Evolutionary conservation across 140 eudicot genomes (phyloP), one percentile per base, ranked within the genome.

Genomic region (Erigeron philadelphicus): DNA sequence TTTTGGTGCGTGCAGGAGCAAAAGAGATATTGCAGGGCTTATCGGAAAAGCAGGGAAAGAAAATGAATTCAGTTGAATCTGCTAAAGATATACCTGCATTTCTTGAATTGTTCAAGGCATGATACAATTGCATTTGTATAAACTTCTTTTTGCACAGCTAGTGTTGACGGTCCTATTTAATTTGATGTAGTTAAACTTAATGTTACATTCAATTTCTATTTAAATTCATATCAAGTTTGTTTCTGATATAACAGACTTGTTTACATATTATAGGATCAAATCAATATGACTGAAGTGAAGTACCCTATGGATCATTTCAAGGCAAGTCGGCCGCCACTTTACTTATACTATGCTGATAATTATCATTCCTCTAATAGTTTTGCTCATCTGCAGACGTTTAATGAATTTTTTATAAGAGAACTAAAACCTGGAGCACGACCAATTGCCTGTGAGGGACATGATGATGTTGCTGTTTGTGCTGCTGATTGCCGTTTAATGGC

Each of bases 401-500:
- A 91, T 54, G 96, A 91, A n/a, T 88, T 91, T 68, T 88, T 91
- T 67, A 83, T 82, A 78, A 84, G 98, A 83, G 98, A 91, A 78
- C 78, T 91, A 65, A 88, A 86, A 76, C 89, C 85, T 25, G 98
- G 89, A 31, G 95, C 87, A 60, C 75, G 98, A 63, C 96, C 96
- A 57, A 69, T 91, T 76, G 82, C 85, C 43, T 75, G 47, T 47
- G 31, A 46, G 71, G 96, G 84, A 64, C 73, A 83, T 78, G 95
- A 91, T 78, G 87, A 91, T 70, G 80, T 91, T 83, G 95, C 96
- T 19, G 88, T 91, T 43, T 88, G 95, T 72, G 98, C 95, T 60
- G 98, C 98, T 64, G 98, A 91, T 81, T 76, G 89, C 74, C 95
- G 98, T 70, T 74, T 91, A 84, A 91, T 83, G 85, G 89, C 98